Conservation (phyloP, 2,329 filamentous ascomycete genomes). For the Didymella lethalis region DNA sequence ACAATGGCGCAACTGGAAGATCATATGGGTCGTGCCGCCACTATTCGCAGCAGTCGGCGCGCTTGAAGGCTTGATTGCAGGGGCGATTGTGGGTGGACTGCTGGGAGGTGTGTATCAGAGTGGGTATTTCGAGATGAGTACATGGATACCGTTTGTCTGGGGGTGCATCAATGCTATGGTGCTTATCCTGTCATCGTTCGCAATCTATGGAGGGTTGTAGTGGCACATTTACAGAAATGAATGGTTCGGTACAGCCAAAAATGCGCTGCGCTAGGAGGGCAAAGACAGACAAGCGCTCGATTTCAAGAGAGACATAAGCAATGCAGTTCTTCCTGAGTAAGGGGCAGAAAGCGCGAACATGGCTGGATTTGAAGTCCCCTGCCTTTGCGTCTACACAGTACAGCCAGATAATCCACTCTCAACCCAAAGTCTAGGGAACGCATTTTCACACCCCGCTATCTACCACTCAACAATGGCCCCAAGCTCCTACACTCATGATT, state of each 20-base stretch:
- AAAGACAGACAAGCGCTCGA: background rate
- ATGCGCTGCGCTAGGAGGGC: background rate
- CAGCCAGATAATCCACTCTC: background rate
- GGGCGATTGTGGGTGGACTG: constrained; percentile 82
- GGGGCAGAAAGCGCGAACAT: background rate
- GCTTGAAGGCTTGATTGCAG: constrained; percentile 78
- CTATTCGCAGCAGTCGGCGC: constrained; percentile 76
- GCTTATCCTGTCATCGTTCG: constrained; percentile 85
- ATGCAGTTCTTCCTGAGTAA: background rate
- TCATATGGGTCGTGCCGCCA: constrained; percentile 75
- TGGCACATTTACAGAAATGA: no score
- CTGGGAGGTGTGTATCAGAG: constrained; percentile 83
- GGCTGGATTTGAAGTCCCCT: background rate
- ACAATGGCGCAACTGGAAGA: constrained; percentile 66
- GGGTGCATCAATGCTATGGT: constrained; percentile 83
- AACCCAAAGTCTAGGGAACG: constrained; percentile 8
- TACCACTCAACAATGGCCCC: background rate
- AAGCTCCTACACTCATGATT: background rate
- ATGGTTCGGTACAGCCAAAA: background rate
- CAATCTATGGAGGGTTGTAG: constrained; percentile 86
- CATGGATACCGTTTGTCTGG: constrained; percentile 93
- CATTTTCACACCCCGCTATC: background rate
- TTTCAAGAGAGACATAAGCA: no score
- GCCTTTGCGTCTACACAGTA: background rate
- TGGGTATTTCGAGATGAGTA: constrained; percentile 89